phyloP scores from a whole-genome alignment of 352 stramenopile genomes.

The Blastocystis sp. region DNA sequence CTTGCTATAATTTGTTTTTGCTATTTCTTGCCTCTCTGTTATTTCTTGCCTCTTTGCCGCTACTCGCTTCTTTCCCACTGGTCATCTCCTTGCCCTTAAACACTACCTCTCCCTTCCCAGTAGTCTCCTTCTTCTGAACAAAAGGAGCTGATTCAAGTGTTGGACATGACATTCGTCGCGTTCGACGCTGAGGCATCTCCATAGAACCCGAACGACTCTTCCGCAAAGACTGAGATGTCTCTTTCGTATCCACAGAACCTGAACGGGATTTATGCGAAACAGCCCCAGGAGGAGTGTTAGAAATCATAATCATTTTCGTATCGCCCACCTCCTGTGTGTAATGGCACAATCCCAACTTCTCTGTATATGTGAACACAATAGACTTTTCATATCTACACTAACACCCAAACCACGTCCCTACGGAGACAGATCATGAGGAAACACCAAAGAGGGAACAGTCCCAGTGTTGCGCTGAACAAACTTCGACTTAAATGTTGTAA shows the following conservation, averaged over 20 bases:
- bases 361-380: slow-evolving; percentile 62
- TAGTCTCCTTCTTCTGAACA: not conserved
- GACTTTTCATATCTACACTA: slow-evolving; percentile 50
- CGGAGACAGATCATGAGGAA: slow-evolving; percentile 27
- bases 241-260: not conserved
- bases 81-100: not conserved
- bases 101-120: not conserved
- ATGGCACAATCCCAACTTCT: slow-evolving; percentile 62
- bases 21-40: not conserved
- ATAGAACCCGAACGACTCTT: no score
- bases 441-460: not conserved
- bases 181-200: no score
- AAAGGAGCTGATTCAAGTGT: no score
- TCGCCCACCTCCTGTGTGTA: slow-evolving; percentile 41
- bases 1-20: no score
- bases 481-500: slow-evolving; percentile 14
- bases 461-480: not conserved
- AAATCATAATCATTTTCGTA: slow-evolving; percentile 27
- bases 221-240: no score
- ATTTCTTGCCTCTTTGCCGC: not conserved
- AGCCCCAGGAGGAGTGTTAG: not conserved
- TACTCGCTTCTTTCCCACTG: not conserved
- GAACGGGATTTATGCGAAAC: not conserved
- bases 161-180: no score
- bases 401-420: not conserved